Base-by-base conservation (phyloP, 257 asterid species). In the Solanum phureja region DNA sequence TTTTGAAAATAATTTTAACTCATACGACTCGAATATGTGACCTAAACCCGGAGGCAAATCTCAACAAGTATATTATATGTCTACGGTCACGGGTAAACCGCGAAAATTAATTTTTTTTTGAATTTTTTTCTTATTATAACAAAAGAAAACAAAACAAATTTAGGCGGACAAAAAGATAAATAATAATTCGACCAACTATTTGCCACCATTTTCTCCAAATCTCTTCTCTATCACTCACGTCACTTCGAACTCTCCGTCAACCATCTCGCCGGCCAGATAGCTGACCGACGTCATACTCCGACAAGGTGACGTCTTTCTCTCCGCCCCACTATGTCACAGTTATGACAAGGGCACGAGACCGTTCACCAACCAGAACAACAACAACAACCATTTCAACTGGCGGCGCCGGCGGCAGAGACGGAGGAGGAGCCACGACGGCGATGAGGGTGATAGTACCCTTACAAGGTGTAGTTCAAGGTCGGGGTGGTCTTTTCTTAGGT, bases 401-500 rank as follows among this genome's bases (percentile, higher is more conserved):
- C 85, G 91, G 92, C 90, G 81, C 90, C 76, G 69, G 91, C 13
- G 37, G 76, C 12, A 64, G 86, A 21, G 87, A 90, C 86, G 76
- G 92, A 69, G 75, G 75, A 69, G 75, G 75, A 40, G 91, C 88
- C 23, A 89, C 93, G 89, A 89, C 93, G 86, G 94, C 90, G 89
- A 94, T 94, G 98, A 93, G 96, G 95, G 94, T 94, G 33, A 92
- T 94, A 72, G 98, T 94, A n/a, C 98, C 97, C 90, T 90, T 93
- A 88, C 96, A 93, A 86, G 96, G 95, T 29, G 88, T 93, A 58
- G 94, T 94, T 37, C 94, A 94, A 88, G 96, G 98, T 88, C 90
- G 95, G 40, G 98, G 96, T 10, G 98, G 98, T 40, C 92, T 94
- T 21, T 89, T 93, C 85, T 83, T 93, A 7, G 98, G 96, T 62